Conservation (phyloP, 2,329 filamentous ascomycete species). For the Apiospora kogelbergensis region DNA sequence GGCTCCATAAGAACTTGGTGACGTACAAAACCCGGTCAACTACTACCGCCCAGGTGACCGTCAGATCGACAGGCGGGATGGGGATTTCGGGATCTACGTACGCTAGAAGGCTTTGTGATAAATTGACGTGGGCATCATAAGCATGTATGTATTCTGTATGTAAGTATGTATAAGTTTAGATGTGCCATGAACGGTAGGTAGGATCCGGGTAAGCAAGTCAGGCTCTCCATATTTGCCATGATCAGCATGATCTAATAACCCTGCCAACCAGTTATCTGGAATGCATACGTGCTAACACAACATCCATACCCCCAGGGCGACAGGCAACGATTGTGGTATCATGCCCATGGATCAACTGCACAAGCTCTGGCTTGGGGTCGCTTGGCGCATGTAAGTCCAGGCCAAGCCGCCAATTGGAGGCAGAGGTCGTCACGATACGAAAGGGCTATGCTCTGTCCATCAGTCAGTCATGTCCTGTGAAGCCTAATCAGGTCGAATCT, state of each 20-base stretch:
- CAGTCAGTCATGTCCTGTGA: not conserved
- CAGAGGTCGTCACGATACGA: not conserved
- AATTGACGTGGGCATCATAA: not conserved
- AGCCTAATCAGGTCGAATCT: not conserved
- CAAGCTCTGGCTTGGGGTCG: not conserved
- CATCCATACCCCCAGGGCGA: not conserved
- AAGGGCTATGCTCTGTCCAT: not conserved
- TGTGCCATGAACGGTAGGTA: not conserved
- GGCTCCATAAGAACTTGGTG: not conserved
- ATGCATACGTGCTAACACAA: not conserved
- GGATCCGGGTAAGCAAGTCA: slow-evolving; percentile 7
- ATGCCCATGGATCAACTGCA: not conserved
- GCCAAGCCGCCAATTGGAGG: not conserved
- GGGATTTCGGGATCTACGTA: slow-evolving; percentile 5
- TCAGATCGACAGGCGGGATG: not conserved
- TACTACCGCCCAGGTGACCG: not conserved
- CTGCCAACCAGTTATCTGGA: not conserved
- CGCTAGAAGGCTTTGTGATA: not conserved
- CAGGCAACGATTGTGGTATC: not conserved
- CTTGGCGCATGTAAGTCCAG: not conserved
- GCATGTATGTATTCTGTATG: not conserved
- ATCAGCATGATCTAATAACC: slow-evolving; percentile 7
- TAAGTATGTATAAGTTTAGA: not conserved
- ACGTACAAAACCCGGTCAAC: not conserved
- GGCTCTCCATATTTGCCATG: not conserved